phyloP scores from a whole-genome alignment of 371 early-diverging fungal species.

The Rhizopus arrhizus region DNA sequence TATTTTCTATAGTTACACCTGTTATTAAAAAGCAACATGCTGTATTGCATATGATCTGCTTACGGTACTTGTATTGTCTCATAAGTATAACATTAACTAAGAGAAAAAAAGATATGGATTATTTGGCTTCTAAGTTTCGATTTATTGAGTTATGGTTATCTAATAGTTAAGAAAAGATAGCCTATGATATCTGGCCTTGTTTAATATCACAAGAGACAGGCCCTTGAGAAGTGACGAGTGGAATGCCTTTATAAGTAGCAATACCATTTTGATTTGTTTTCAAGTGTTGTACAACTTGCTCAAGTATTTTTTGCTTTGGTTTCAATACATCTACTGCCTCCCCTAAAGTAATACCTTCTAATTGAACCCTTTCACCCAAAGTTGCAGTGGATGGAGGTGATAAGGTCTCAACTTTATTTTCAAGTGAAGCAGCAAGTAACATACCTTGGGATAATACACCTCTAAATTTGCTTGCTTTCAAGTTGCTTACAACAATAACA shows the following conservation, averaged over 20 bases:
- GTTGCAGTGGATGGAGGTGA: slow-evolving; percentile 44
- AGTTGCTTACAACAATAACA: slow-evolving; percentile 61
- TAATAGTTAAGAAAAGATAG: slow-evolving; percentile 12
- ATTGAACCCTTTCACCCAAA: slow-evolving; percentile 51
- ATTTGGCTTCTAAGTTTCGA: slow-evolving; percentile 19
- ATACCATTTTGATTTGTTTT: slow-evolving; percentile 42
- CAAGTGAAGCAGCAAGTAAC: slow-evolving; percentile 55
- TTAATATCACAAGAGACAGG: slow-evolving; percentile 43
- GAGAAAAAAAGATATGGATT: no score
- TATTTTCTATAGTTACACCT: no score
- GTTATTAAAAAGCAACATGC: no score
- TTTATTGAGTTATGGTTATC: slow-evolving; percentile 36
- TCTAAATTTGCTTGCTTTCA: slow-evolving; percentile 64
- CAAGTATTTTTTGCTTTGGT: slow-evolving; percentile 62
- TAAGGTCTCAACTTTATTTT: slow-evolving; percentile 46
- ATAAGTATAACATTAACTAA: no score
- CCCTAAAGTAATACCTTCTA: slow-evolving; percentile 34
- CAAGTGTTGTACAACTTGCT: slow-evolving; percentile 44
- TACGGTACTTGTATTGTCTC: no score
- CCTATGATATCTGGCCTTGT: slow-evolving; percentile 47
- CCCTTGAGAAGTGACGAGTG: slow-evolving; percentile 50
- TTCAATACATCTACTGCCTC: slow-evolving; percentile 45
- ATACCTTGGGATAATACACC: slow-evolving; percentile 65
- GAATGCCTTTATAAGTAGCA: slow-evolving; percentile 55
- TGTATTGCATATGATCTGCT: no score